Conservation (phyloP, 306 rosid species). For the Glycyrrhiza uralensis region DNA sequence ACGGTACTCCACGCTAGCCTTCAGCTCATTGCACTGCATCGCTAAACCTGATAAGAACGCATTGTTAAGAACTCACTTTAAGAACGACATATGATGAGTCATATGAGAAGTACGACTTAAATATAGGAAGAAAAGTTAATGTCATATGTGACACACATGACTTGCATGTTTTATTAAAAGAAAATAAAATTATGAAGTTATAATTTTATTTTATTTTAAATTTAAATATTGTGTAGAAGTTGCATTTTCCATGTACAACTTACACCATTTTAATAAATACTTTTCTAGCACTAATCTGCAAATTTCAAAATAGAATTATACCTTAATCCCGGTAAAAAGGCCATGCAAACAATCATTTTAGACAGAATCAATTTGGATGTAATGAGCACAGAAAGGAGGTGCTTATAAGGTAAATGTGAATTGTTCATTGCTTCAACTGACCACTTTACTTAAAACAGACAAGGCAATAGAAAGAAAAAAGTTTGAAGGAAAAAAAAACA, state of each 20-base stretch:
- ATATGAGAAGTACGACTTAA: no score
- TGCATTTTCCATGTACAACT: not conserved
- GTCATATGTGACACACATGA: no score
- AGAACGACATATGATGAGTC: no score
- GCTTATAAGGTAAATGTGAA: constrained; percentile 21
- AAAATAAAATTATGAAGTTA: no score
- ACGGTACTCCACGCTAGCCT: no score
- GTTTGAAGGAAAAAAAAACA: constrained; percentile 6
- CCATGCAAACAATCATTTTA: not conserved
- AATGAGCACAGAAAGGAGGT: not conserved
- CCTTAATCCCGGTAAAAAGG: not conserved
- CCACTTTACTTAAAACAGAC: constrained; percentile 27
- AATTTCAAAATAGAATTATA: not conserved
- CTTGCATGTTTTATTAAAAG: no score
- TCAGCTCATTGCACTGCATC: no score
- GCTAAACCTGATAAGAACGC: no score
- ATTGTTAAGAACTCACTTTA: no score
- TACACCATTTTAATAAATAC: not conserved
- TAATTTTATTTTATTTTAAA: no score
- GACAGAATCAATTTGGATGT: not conserved
- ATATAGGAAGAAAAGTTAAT: no score
- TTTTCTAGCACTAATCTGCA: not conserved
- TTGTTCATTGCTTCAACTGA: constrained; percentile 38
- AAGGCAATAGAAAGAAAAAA: constrained; percentile 1
- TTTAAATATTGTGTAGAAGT: no score